A percentile compares a stretch with the other conserved stretches of the same genome.
Conservation (phyloP, 208 protist species). For the Trypanosoma brucei region DNA sequence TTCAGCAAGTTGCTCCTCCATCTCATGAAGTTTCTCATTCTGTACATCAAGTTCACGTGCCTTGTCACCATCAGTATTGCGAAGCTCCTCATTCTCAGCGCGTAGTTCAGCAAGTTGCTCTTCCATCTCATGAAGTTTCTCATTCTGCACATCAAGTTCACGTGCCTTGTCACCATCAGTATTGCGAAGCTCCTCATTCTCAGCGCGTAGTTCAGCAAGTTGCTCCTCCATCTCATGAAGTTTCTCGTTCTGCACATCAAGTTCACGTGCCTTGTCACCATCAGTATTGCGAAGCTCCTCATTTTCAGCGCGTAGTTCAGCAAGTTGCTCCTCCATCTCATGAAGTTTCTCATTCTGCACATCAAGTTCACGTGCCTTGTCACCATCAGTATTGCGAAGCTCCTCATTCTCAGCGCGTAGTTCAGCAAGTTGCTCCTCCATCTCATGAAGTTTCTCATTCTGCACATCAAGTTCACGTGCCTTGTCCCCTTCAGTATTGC, state of each 20-base stretch:
- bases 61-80: too few relatives aligned
- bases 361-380: background rate
- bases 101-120: too few relatives aligned
- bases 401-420: background rate
- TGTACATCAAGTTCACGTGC: too few relatives aligned
- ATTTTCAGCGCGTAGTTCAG: background rate
- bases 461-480: background rate
- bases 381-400: background rate
- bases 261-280: background rate
- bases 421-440: background rate
- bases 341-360: background rate
- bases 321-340: background rate
- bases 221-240: too few relatives aligned
- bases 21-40: too few relatives aligned
- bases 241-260: background rate
- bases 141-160: too few relatives aligned
- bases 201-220: too few relatives aligned
- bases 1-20: too few relatives aligned
- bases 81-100: too few relatives aligned
- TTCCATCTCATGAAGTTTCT: too few relatives aligned
- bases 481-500: background rate
- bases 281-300: background rate
- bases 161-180: too few relatives aligned
- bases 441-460: background rate
- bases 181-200: too few relatives aligned